Base-by-base conservation (phyloP, 1,284 basidiomycete genomes). In the Gomphus sp. region DNA sequence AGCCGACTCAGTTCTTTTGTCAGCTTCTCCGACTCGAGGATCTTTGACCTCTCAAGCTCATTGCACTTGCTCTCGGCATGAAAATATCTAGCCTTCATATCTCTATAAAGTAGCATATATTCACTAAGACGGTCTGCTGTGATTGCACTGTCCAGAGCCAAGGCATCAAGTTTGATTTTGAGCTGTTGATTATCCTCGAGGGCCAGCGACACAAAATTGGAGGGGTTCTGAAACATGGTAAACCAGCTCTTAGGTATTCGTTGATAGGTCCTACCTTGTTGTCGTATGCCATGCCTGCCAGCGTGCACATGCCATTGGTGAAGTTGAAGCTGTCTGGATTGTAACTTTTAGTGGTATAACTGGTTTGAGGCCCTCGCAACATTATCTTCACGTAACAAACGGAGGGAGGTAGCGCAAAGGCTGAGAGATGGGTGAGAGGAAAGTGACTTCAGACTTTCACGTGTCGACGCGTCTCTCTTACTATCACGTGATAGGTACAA, bases 71-170 rank as follows among this genome's bases (percentile, higher is more conserved):
- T 43, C n/a, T 55, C 54, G 3, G 34, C n/a, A 31, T 31, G 54
- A 16, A 43, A 33, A 41, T 31, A 34, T 25, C 31, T 44, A 8
- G 39, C 54, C 16, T 55, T 47, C 54, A 47, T 43, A n/a, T 47
- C 54, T 16, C n/a, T 55, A 14, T 44, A 47, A 28, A 55, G 44
- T 34, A 55, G 41, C 41, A 55, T 55, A 34, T 55, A 55, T 34
- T 55, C 54, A 22, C 54, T 44, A 16, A 55, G 41, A 28, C 44
- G 54, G 43, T 44, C 44, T 18, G 39, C 25, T n/a, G 41, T 22
- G 4, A 47, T 44, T 31, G 25, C 14, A 12, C 43, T 36, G 41
- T 55, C 43, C 43, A 55, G 11, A 36, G 28, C 18, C 22, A 36
- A 47, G 4, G 43, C 39, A 28, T 55, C 41, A 12, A 44, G 22